Conservation (phyloP, 169 alveolate genomes). For the Eimeria mitis region DNA sequence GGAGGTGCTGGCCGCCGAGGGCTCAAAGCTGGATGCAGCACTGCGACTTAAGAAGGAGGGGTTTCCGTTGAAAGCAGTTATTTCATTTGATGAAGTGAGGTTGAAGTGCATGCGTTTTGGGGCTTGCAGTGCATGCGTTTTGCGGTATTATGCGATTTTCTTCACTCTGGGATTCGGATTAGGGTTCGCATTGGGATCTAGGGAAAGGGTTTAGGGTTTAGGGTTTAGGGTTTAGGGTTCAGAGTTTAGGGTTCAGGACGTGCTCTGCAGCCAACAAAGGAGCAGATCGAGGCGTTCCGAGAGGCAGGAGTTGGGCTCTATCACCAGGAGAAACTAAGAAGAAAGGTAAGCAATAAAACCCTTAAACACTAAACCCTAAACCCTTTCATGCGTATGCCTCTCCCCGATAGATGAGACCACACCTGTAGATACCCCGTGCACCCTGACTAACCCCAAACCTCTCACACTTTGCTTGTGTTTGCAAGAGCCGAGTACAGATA, state of each 20-base stretch:
- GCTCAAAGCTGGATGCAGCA: constrained; percentile 26
- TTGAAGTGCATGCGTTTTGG: not conserved
- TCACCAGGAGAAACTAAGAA: constrained; percentile 32
- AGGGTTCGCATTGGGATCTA: not conserved
- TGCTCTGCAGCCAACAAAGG: constrained; percentile 53
- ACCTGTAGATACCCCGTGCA: too few species aligned
- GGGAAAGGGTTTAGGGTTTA: not conserved
- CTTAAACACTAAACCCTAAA: constrained; percentile 26
- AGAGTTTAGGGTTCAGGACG: not conserved
- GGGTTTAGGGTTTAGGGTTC: constrained; percentile 13
- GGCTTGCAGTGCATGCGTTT: not conserved
- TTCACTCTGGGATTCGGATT: not conserved
- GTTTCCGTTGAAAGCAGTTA: constrained; percentile 30
- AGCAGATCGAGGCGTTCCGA: constrained; percentile 38
- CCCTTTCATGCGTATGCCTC: too few species aligned
- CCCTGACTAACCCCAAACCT: not conserved
- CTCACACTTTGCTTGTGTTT: not conserved
- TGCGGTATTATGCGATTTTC: too few species aligned
- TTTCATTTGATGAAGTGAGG: constrained; percentile 69
- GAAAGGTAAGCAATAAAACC: constrained; percentile 26
- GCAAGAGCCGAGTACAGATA: not conserved
- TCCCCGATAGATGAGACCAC: not conserved
- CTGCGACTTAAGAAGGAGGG: constrained; percentile 18
- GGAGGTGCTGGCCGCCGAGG: constrained; percentile 68
- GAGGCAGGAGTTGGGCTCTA: constrained; percentile 23